Conservation (phyloP, 176 grass and related monocot species). For the Musa schizocarpa region DNA sequence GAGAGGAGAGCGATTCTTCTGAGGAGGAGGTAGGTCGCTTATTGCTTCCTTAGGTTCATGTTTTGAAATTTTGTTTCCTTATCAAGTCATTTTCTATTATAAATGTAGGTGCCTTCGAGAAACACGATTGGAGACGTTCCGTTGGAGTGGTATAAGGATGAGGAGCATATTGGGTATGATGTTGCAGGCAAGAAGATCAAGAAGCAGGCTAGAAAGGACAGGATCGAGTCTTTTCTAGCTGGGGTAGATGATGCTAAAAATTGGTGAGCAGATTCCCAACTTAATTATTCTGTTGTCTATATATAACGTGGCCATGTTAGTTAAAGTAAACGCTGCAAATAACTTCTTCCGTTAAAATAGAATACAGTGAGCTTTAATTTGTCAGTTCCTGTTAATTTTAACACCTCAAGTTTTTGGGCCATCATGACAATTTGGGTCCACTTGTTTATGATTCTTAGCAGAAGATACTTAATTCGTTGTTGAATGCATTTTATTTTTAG, state of each 20-base stretch:
- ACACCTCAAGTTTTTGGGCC: not conserved
- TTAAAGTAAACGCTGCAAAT: no score
- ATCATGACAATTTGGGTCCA: no score
- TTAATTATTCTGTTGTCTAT: not conserved
- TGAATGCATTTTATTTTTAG: constrained; percentile 1
- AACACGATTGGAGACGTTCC: constrained; percentile 84
- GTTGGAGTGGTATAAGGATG: constrained; percentile 73
- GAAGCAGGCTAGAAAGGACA: constrained; percentile 71
- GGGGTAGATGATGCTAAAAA: constrained; percentile 56
- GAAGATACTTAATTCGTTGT: not conserved
- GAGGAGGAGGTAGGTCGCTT: constrained; percentile 57
- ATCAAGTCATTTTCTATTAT: not conserved
- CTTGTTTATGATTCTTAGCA: no score
- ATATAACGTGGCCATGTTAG: no score
- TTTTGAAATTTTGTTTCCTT: not conserved
- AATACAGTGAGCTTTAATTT: not conserved
- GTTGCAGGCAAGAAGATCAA: constrained; percentile 64
- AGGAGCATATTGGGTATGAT: constrained; percentile 89
- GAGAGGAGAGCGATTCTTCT: constrained; percentile 77
- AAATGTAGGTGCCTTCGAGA: constrained; percentile 49
- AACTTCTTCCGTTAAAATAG: not conserved
- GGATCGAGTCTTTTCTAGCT: constrained; percentile 46
- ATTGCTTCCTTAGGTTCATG: not conserved
- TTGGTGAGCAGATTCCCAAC: constrained; percentile 37
- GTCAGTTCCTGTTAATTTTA: not conserved